Percentiles rank a stretch among this genome's conserved stretches.
These are phyloP conservation scores for Colletotrichum sp. DNA, from an alignment of 2,329 filamentous ascomycete genomes.

Conservation along the genomic window DNA sequence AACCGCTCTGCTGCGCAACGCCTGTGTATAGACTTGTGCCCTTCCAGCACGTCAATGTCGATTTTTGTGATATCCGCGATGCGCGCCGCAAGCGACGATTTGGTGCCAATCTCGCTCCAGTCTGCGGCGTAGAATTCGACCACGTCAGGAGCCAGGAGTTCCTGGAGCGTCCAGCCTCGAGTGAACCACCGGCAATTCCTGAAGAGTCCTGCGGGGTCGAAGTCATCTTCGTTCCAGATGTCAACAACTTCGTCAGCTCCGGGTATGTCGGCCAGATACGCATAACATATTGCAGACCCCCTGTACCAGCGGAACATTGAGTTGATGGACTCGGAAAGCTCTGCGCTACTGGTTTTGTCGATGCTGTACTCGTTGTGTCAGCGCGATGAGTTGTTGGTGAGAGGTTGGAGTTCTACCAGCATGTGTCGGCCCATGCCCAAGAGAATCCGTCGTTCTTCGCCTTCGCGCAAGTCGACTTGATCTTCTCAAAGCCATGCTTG, in stretches of 20 bases:
- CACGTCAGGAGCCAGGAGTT: conserved; percentile 30
- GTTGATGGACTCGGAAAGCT: conserved; percentile 32
- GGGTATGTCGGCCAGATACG: conserved; percentile 25
- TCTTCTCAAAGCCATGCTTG: conserved; percentile 22
- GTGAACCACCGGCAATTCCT: conserved; percentile 25
- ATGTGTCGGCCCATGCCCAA: conserved; percentile 33
- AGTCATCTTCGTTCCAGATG: not conserved
- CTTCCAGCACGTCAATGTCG: conserved; percentile 20
- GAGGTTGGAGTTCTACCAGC: conserved; percentile 11
- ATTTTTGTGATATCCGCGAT: conserved; percentile 27
- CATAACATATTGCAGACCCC: conserved; percentile 29
- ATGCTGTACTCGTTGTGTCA: conserved; percentile 13
- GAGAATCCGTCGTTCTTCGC: conserved; percentile 25
- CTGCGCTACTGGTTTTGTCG: conserved; percentile 29
- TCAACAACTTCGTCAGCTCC: not conserved
- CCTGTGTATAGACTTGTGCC: not conserved
- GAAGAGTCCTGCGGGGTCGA: not conserved
- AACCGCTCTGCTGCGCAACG: conserved; percentile 16
- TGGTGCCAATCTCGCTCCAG: conserved; percentile 32
- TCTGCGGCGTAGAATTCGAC: conserved; percentile 32
- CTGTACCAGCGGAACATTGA: conserved; percentile 31
- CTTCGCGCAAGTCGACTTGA: conserved; percentile 22
- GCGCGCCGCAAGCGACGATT: conserved; percentile 22
- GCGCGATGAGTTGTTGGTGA: not conserved
- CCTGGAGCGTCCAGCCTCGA: conserved; percentile 33